phyloP scores from a whole-genome alignment of 2,329 filamentous ascomycete genomes.

The Colletotrichum abscissum region DNA sequence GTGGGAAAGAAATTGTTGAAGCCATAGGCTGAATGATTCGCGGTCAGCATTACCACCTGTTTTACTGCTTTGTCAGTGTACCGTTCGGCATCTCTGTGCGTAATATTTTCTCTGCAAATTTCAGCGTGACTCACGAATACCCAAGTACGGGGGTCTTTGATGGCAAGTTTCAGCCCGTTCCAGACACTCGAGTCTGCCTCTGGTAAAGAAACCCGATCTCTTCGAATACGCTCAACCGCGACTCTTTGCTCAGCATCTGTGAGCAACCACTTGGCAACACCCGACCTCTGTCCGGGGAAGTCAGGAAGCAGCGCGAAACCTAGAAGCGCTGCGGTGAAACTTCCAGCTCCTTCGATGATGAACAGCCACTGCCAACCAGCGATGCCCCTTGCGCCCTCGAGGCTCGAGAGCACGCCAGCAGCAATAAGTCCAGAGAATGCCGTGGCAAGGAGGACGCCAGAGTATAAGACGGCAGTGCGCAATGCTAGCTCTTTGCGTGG shows the following conservation, averaged over 20 bases:
- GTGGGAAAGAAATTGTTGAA: slow-evolving; percentile 41
- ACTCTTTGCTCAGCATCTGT: slow-evolving; percentile 28
- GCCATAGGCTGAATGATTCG: slow-evolving; percentile 39
- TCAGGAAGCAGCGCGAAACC: slow-evolving; percentile 2
- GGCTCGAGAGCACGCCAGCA: slow-evolving; percentile 30
- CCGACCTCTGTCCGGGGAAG: slow-evolving; percentile 24
- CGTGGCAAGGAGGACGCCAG: slow-evolving; percentile 2
- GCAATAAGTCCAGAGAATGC: slow-evolving; percentile 35
- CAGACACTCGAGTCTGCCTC: slow-evolving; percentile 21
- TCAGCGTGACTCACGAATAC: slow-evolving; percentile 32
- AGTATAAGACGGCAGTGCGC: background rate
- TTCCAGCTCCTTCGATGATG: slow-evolving; percentile 15
- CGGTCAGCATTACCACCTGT: slow-evolving; percentile 36
- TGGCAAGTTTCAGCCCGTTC: slow-evolving; percentile 38
- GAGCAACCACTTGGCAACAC: slow-evolving; percentile 8
- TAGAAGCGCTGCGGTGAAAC: background rate
- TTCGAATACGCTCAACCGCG: slow-evolving; percentile 5
- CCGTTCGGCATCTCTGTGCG: no score
- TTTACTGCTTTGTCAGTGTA: background rate
- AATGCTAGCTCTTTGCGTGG: no score
- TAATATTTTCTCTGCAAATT: no score
- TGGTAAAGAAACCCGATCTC: slow-evolving; percentile 39
- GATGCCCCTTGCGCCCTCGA: background rate
- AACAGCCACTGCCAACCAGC: slow-evolving; percentile 7
- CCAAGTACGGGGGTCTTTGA: slow-evolving; percentile 40